These are phyloP conservation scores for Amaranthus hypochondriacus DNA, from an alignment of 148 eudicot species.

Conservation along the genomic window DNA sequence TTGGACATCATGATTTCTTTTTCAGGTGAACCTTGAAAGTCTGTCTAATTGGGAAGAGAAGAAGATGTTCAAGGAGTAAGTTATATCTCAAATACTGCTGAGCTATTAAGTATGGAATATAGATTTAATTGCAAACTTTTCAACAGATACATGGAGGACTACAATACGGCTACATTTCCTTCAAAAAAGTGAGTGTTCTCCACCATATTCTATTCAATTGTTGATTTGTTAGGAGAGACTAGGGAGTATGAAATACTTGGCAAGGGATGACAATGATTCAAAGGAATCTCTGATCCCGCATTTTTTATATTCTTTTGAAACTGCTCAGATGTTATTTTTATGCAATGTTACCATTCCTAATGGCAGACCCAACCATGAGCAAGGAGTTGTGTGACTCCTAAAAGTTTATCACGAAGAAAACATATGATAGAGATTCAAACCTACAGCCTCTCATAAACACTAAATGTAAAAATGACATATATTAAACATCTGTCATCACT, in stretches of 20 bases:
- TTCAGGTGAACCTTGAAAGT: constrained; percentile 89
- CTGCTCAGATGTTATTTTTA: not conserved
- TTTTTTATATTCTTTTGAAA: not conserved
- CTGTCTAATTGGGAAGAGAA: constrained; percentile 93
- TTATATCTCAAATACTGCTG: not conserved
- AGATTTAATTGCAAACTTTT: not conserved
- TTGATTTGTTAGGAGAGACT: not conserved
- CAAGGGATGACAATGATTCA: not conserved
- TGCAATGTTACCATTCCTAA: not conserved
- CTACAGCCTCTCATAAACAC: no score
- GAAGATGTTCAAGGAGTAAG: constrained; percentile 94
- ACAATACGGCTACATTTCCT: constrained; percentile 89
- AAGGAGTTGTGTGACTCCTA: not conserved
- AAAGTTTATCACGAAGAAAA: no score
- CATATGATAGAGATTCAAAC: no score
- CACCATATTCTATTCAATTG: constrained; percentile 1
- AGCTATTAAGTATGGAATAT: not conserved
- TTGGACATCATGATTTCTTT: not conserved
- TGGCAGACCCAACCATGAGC: not conserved
- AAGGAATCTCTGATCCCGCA: not conserved
- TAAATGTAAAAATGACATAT: no score
- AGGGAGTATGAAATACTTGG: not conserved
- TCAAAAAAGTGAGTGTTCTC: constrained; percentile 76
- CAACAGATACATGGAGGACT: constrained; percentile 95
- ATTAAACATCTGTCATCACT: no score